Evolutionary conservation across 2,329 filamentous ascomycete species (phyloP), one percentile per base, ranked within the genome.

Genomic region (Nemania sp.): DNA sequence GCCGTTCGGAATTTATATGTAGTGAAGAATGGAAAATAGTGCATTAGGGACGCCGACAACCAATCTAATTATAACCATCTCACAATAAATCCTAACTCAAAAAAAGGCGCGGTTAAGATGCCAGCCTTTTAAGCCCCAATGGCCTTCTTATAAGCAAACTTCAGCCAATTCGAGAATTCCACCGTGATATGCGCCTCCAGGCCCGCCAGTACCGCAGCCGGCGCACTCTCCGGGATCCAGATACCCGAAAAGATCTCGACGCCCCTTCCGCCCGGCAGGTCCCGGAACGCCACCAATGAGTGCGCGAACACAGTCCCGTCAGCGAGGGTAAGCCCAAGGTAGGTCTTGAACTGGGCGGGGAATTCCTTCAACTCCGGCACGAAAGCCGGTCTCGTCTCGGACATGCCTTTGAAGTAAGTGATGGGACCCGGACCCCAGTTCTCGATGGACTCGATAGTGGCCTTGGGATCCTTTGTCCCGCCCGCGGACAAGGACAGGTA

Each of bases 271-370:
- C 51, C 47, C 0, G 53, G 50, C 20, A 63, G n/a, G 5, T 65
- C 45, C 10, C 63, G 56, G 29, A 55, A 46, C 1, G 54, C 63
- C n/a, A 50, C 59, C 2, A 63, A 17, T 4, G 51, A 29, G 34
- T 65, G 63, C 3, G 60, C 60, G n/a, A 65, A 63, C n/a, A 61
- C 47, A 3, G 63, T 63, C 12, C 57, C 63, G 43, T 65, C 63
- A 9, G n/a, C 47, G 0, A 65, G 57, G 1, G 40, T 39, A 18
- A 61, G 53, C 0, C 49, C 60, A 0, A 57, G 43, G 29, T 43
- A 0, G 45, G 15, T 48, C 54, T 56, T 47, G 7, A 11, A 15
- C 10, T 12, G 20, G 17, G 21, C 54, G 0, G 53, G 53, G 42
- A 63, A 61, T 2, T 61, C 60, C 1, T 12, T 1, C 2, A 63